Evolutionary conservation across 2,329 filamentous ascomycete species (phyloP).

Genomic region (Drechslerella coelobrocha): DNA sequence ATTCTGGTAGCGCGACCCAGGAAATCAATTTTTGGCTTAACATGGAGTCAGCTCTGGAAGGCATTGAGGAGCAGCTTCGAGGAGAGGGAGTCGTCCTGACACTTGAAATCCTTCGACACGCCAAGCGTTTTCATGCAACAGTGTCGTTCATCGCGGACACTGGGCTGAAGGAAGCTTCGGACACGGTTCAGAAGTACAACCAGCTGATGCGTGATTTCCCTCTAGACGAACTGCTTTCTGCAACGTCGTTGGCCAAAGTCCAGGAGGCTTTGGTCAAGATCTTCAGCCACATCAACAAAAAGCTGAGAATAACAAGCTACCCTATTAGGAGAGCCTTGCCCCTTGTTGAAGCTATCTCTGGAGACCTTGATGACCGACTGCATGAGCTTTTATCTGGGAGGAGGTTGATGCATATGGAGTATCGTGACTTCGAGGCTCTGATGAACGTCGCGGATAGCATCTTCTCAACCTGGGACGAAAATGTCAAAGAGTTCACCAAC

Average conservation of each 20-base stretch:
- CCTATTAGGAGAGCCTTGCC: slow-evolving; percentile 88
- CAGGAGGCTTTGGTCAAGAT: slow-evolving; percentile 88
- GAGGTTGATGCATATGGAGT: slow-evolving; percentile 88
- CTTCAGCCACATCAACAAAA: slow-evolving; percentile 95
- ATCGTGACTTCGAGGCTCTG: slow-evolving; percentile 83
- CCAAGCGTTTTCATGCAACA: slow-evolving; percentile 96
- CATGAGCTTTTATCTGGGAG: slow-evolving; percentile 85
- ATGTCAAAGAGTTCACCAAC: slow-evolving; percentile 96
- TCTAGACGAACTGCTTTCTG: slow-evolving; percentile 89
- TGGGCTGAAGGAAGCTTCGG: slow-evolving; percentile 91
- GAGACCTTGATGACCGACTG: slow-evolving; percentile 84
- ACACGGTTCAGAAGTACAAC: slow-evolving; percentile 97
- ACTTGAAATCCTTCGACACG: slow-evolving; percentile 92
- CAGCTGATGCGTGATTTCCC: slow-evolving; percentile 98
- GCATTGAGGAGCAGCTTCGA: slow-evolving; percentile 84
- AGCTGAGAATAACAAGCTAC: slow-evolving; percentile 93
- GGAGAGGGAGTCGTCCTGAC: slow-evolving; percentile 90
- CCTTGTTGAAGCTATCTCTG: slow-evolving; percentile 95
- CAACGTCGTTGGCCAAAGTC: slow-evolving; percentile 85
- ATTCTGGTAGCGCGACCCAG: slow-evolving; percentile 82
- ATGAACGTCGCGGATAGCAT: slow-evolving; percentile 85
- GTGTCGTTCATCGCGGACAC: slow-evolving; percentile 97
- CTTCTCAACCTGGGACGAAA: slow-evolving; percentile 92
- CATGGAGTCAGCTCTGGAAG: slow-evolving; percentile 91
- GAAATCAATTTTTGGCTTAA: slow-evolving; percentile 99